phyloP scores from a whole-genome alignment of 1,284 basidiomycete genomes.

The Porodaedalea pini region DNA sequence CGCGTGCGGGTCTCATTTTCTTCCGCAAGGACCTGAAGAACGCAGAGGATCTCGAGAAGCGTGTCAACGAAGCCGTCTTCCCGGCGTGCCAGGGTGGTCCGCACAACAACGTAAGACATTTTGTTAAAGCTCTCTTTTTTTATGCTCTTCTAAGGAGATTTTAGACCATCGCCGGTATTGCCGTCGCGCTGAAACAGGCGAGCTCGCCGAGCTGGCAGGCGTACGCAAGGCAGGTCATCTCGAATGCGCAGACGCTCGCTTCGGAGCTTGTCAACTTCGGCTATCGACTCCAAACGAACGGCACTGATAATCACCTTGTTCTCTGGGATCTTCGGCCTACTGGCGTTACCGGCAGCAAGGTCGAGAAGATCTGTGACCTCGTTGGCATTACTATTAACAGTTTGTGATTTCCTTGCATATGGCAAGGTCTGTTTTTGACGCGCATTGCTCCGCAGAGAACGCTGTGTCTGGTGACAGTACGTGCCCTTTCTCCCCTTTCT shows the following conservation, averaged over 20 bases:
- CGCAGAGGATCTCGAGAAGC: conserved; percentile 83
- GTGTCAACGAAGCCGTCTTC: conserved; percentile 98
- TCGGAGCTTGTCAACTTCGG: conserved; percentile 69
- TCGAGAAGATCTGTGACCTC: conserved; percentile 97
- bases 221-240: conserved; percentile 94
- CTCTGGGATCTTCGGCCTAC: conserved; percentile 97
- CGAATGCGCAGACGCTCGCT: conserved; percentile 80
- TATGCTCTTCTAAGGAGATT: conserved; percentile 2
- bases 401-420: conserved; percentile 36
- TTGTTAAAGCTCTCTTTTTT: conserved; percentile 6
- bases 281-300: conserved; percentile 96
- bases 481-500: conserved; percentile 21
- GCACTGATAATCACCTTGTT: conserved; percentile 97
- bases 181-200: conserved; percentile 93
- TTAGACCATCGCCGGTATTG: conserved; percentile 92
- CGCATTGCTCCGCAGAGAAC: conserved; percentile 61
- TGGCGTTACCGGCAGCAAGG: conserved; percentile 94
- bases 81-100: conserved; percentile 99
- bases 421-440: conserved; percentile 2
- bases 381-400: conserved; percentile 96
- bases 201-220: conserved; percentile 87
- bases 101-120: conserved; percentile 86
- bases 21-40: conserved; percentile 92
- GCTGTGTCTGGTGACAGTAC: conserved; percentile 87
- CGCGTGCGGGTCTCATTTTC: conserved; percentile 98